Conservation (phyloP, 805 yeast genomes). For the Kregervanrija delftensis region DNA sequence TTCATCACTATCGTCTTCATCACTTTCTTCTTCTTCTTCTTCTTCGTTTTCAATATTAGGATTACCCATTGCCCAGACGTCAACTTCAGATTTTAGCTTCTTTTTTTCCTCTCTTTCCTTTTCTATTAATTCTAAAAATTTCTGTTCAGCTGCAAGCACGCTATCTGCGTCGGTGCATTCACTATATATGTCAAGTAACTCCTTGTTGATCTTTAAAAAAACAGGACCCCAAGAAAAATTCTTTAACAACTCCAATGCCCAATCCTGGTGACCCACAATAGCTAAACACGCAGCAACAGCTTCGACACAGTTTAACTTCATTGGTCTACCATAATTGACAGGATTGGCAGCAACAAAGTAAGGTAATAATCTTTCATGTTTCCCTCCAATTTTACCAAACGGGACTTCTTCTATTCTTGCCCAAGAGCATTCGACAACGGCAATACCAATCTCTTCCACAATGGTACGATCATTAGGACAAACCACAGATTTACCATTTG, state of each 20-base stretch:
- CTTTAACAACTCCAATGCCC: slow-evolving; percentile 72
- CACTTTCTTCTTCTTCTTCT: slow-evolving; percentile 18
- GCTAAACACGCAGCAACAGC: slow-evolving; percentile 97
- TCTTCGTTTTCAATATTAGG: slow-evolving; percentile 43
- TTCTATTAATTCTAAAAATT: slow-evolving; percentile 65
- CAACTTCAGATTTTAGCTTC: slow-evolving; percentile 44
- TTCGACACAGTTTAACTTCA: slow-evolving; percentile 94
- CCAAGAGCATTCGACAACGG: slow-evolving; percentile 99
- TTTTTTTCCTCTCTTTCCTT: slow-evolving; percentile 52
- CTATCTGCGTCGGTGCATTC: slow-evolving; percentile 76
- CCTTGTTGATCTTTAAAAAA: slow-evolving; percentile 76
- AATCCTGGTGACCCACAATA: slow-evolving; percentile 82
- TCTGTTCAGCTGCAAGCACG: slow-evolving; percentile 63
- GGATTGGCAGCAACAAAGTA: slow-evolving; percentile 95
- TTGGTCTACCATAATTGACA: slow-evolving; percentile 93
- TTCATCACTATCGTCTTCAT: slow-evolving; percentile 16
- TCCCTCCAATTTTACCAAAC: slow-evolving; percentile 85
- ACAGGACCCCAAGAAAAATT: slow-evolving; percentile 94
- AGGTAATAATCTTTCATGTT: slow-evolving; percentile 79
- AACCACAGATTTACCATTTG: slow-evolving; percentile 84
- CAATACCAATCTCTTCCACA: slow-evolving; percentile 81
- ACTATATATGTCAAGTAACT: slow-evolving; percentile 66
- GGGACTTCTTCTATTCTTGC: slow-evolving; percentile 98
- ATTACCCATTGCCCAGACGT: slow-evolving; percentile 75
- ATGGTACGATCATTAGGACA: slow-evolving; percentile 79